These are phyloP conservation scores for Holtermannia corniformis DNA, from an alignment of 768 basidiomycete genomes.

Conservation along the genomic window DNA sequence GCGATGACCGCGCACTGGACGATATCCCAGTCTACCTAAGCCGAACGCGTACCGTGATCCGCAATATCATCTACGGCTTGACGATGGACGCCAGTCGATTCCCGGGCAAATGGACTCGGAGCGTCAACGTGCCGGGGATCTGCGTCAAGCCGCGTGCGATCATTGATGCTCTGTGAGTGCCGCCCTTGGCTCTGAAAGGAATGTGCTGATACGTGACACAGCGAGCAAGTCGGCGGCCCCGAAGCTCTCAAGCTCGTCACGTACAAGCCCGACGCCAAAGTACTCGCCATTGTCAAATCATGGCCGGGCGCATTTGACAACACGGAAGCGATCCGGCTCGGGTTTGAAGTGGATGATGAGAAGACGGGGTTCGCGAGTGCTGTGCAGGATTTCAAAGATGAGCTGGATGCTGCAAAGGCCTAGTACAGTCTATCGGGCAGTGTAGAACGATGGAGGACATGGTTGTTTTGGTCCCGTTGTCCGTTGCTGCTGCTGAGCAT, in stretches of 20 bases:
- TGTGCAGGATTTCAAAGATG: conserved; percentile 37
- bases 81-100: conserved; percentile 47
- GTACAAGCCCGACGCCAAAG: conserved; percentile 30
- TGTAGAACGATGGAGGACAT: too few relatives aligned
- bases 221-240: conserved; percentile 48
- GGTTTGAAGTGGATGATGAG: conserved; percentile 37
- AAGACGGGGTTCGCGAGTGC: conserved; percentile 35
- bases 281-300: conserved; percentile 35
- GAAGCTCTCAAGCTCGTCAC: conserved; percentile 46
- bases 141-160: conserved; percentile 52
- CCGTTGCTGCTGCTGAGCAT: too few relatives aligned
- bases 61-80: conserved; percentile 50
- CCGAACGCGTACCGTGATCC: conserved; percentile 48
- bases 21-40: conserved; percentile 50
- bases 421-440: too few relatives aligned
- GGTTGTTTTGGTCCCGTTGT: too few relatives aligned
- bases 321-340: conserved; percentile 18
- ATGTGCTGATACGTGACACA: conserved; percentile 8
- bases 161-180: conserved; percentile 47
- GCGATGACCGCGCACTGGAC: conserved; percentile 42
- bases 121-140: conserved; percentile 55
- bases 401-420: conserved; percentile 11
- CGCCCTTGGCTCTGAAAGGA: background rate
- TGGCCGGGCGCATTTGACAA: conserved; percentile 41
- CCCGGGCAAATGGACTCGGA: conserved; percentile 41